A percentile compares a stretch with the other conserved stretches of the same genome.
phyloP scores from a whole-genome alignment of 257 asterid species.

The Hygrophila difformis region DNA sequence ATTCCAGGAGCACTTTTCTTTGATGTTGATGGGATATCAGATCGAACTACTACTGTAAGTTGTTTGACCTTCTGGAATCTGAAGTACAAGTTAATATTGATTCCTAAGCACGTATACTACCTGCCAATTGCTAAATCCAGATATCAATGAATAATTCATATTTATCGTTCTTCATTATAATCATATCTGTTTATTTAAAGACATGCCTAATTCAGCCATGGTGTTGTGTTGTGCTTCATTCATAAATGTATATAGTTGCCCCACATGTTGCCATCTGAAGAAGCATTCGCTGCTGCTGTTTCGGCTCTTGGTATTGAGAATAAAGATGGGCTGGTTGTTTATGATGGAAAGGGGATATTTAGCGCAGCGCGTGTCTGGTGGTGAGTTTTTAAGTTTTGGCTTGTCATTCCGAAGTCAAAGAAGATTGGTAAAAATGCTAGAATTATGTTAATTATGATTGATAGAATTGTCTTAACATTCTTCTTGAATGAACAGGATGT shows the following conservation, averaged over 20 bases:
- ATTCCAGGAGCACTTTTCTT: slow-evolving; percentile 97
- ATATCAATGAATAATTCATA: background rate
- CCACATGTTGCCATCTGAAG: slow-evolving; percentile 97
- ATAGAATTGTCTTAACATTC: slow-evolving; percentile 15
- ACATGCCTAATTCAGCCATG: background rate
- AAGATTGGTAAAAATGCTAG: background rate
- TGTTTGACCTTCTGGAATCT: slow-evolving; percentile 14
- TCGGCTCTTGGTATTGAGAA: slow-evolving; percentile 95
- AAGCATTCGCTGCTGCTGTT: slow-evolving; percentile 96
- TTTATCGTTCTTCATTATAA: background rate
- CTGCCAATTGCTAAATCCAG: no score
- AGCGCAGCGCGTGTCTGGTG: slow-evolving; percentile 99
- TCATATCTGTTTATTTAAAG: slow-evolving; percentile 4
- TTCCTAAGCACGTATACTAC: background rate
- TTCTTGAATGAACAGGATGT: slow-evolving; percentile 66
- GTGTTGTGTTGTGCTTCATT: slow-evolving; percentile 3
- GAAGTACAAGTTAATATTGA: slow-evolving; percentile 8
- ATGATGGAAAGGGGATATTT: slow-evolving; percentile 97
- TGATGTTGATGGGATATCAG: slow-evolving; percentile 86
- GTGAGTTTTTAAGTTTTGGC: slow-evolving; percentile 42
- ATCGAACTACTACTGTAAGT: slow-evolving; percentile 68
- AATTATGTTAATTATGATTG: slow-evolving; percentile 1
- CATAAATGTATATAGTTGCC: slow-evolving; percentile 57
- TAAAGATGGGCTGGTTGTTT: slow-evolving; percentile 80
- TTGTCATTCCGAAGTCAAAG: background rate